Percentiles rank a stretch among this genome's conserved stretches.
Conservation (phyloP, 2,329 filamentous ascomycete genomes). For the Monilinia vaccinii-corymbosi region DNA sequence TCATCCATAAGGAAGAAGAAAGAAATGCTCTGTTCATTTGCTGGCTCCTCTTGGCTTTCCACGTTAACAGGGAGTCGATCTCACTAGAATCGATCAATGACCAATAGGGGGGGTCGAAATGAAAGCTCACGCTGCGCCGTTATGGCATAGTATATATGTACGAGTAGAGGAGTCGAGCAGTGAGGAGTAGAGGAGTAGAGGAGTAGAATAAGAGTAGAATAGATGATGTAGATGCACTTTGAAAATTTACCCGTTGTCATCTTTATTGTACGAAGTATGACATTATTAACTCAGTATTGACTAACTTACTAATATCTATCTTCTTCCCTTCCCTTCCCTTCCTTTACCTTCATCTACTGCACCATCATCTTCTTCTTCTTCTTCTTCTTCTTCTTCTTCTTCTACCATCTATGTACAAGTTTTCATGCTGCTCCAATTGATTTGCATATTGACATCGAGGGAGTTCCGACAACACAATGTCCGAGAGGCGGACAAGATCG, state of each 20-base stretch:
- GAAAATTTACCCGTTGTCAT: background rate
- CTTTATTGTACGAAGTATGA: background rate
- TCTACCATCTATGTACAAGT: slow-evolving; percentile 1
- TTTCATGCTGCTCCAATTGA: background rate
- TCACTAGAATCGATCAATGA: slow-evolving; percentile 2
- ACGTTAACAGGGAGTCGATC: slow-evolving; percentile 6
- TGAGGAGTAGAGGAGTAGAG: too few species aligned
- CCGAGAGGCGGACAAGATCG: slow-evolving; percentile 19
- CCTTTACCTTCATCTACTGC: background rate
- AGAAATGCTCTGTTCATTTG: background rate
- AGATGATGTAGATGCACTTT: background rate
- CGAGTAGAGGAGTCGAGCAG: too few species aligned
- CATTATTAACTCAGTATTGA: background rate
- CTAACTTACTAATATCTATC: background rate
- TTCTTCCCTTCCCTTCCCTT: background rate
- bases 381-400: background rate
- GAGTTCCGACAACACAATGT: slow-evolving; percentile 2
- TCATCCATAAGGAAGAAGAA: background rate
- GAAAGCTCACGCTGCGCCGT: slow-evolving; percentile 10
- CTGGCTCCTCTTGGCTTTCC: background rate
- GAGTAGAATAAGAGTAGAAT: too few species aligned
- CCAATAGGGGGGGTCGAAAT: slow-evolving; percentile 4
- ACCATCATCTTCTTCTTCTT: background rate
- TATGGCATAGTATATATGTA: background rate
- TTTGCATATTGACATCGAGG: background rate